phyloP scores from a whole-genome alignment of 139 green algal species.

The Zygnema cylindricum region DNA sequence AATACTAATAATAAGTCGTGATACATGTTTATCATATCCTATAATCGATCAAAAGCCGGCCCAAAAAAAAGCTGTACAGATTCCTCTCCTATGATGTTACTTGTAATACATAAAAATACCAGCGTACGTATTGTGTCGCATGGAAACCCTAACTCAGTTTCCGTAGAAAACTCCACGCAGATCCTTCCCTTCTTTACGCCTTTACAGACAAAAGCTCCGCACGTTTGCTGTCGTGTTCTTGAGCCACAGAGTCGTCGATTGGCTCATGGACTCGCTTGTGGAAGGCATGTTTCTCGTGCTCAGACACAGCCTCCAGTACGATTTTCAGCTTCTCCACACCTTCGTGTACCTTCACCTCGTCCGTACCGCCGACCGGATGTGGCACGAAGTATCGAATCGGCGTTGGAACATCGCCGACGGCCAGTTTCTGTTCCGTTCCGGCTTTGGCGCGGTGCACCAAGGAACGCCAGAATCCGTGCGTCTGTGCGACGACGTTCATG shows the following conservation, averaged over 20 bases:
- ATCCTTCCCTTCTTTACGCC: not conserved
- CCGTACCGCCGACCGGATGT: not conserved
- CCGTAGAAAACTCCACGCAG: not conserved
- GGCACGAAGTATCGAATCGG: not conserved
- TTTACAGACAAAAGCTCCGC: not conserved
- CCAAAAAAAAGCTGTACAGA: not conserved
- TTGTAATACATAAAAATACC: no score
- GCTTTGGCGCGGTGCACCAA: conserved; percentile 59
- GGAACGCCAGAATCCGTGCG: conserved; percentile 38
- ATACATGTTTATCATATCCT: not conserved
- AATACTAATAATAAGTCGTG: not conserved
- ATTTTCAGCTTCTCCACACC: not conserved
- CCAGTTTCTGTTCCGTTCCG: not conserved
- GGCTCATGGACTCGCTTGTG: not conserved
- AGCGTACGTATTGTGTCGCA: no score
- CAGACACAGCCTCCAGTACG: not conserved
- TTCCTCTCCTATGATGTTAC: no score
- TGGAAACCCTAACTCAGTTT: not conserved
- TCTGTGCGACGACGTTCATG: conserved; percentile 33
- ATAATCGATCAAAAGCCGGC: not conserved
- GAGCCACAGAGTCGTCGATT: not conserved
- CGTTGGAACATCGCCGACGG: conserved; percentile 25
- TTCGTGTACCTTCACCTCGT: not conserved
- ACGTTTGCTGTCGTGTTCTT: not conserved
- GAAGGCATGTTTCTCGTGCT: not conserved